Evolutionary conservation across 78 protist genomes (phyloP).

Genomic region (Dictyostelium discoideum): dicty_2.7 NC_007088.5:8021501-8022000

Average conservation of each 20-base stretch:
- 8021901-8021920: constrained; percentile 57
- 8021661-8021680: constrained; percentile 55
- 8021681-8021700: constrained; percentile 58
- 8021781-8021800: constrained; percentile 22
- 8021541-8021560: not conserved
- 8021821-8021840: constrained; percentile 74
- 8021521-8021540: not conserved
- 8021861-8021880: constrained; percentile 3
- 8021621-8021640: not conserved
- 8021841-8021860: constrained; percentile 58
- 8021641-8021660: constrained; percentile 71
- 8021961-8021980: not conserved
- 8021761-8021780: constrained; percentile 62
- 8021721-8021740: constrained; percentile 38
- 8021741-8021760: constrained; percentile 37
- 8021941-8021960: not conserved
- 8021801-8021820: constrained; percentile 64
- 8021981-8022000: not conserved
- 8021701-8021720: constrained; percentile 44
- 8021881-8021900: constrained; percentile 9
- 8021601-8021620: too few relatives aligned
- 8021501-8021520: not conserved
- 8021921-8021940: not conserved
- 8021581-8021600: too few relatives aligned
- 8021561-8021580: too few relatives aligned